Evolutionary conservation across 2,329 filamentous ascomycete species (phyloP).

Genomic region (Penicillium sp.): DNA sequence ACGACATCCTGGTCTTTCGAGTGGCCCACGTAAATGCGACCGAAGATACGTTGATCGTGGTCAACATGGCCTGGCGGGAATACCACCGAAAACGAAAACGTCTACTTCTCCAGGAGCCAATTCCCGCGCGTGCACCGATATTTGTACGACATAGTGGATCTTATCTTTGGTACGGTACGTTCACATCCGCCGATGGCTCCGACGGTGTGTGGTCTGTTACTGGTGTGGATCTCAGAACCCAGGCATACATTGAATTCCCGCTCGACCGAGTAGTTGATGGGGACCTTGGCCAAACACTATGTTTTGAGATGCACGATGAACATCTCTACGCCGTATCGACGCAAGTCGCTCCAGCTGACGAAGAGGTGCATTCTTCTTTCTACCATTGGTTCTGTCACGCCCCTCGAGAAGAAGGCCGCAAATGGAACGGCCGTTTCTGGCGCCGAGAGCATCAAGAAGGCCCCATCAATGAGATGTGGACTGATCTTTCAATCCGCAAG

Average conservation of each 20-base stretch:
- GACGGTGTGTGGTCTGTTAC: slow-evolving; percentile 62
- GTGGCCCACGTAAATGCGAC: slow-evolving; percentile 48
- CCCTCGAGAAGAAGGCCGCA: slow-evolving; percentile 42
- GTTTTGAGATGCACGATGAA: slow-evolving; percentile 66
- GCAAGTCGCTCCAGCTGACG: slow-evolving; percentile 59
- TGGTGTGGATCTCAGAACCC: slow-evolving; percentile 50
- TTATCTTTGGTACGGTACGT: slow-evolving; percentile 66
- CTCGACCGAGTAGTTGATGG: slow-evolving; percentile 17
- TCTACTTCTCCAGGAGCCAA: slow-evolving; percentile 44
- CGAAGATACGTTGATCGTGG: slow-evolving; percentile 55
- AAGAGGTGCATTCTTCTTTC: slow-evolving; percentile 65
- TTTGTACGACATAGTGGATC: slow-evolving; percentile 65
- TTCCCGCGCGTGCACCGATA: slow-evolving; percentile 55
- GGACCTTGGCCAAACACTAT: slow-evolving; percentile 66
- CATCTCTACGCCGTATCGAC: slow-evolving; percentile 71
- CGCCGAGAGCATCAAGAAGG: slow-evolving; percentile 68
- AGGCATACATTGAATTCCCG: slow-evolving; percentile 37
- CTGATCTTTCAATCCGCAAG: slow-evolving; percentile 60
- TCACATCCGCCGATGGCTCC: slow-evolving; percentile 55
- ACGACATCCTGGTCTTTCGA: slow-evolving; percentile 58
- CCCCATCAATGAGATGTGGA: slow-evolving; percentile 73
- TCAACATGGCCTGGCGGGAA: slow-evolving; percentile 40
- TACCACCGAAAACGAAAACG: slow-evolving; percentile 25
- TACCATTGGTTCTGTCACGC: slow-evolving; percentile 67
- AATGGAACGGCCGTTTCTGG: slow-evolving; percentile 57